These are phyloP conservation scores for Podospora tetraspora DNA, from an alignment of 495 filamentous ascomycete genomes.

Conservation along the genomic window DNA sequence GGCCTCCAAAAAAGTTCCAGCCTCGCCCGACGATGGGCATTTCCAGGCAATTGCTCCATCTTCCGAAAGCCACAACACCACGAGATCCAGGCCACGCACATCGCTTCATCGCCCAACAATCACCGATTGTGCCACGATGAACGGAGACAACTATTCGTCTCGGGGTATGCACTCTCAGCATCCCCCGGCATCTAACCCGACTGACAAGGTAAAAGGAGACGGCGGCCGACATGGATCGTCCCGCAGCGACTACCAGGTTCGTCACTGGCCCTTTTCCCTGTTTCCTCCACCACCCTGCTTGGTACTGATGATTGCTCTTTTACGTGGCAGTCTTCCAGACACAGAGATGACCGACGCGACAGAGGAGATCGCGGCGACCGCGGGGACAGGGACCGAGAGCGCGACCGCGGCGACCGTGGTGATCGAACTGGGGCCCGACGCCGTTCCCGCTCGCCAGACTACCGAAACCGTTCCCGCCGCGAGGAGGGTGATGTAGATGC, in stretches of 20 bases:
- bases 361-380: conserved; percentile 46
- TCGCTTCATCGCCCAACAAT: conserved; percentile 12
- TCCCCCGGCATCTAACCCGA: conserved; percentile 16
- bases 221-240: conserved; percentile 61
- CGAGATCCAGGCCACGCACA: conserved; percentile 2
- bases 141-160: conserved; percentile 79
- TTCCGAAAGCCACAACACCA: not conserved
- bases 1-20: conserved; percentile 34
- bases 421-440: conserved; percentile 56
- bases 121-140: conserved; percentile 54
- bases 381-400: conserved; percentile 46
- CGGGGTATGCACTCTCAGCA: conserved; percentile 53
- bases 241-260: conserved; percentile 64
- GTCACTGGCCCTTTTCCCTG: conserved; percentile 16
- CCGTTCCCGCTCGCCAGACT: conserved; percentile 69
- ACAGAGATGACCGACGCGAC: not conserved
- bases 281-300: not conserved
- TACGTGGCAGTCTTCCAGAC: conserved; percentile 23
- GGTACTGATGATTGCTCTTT: conserved; percentile 1
- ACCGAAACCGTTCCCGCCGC: conserved; percentile 51
- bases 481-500: conserved; percentile 72
- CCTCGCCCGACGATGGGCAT: conserved; percentile 26
- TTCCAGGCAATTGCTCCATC: conserved; percentile 2
- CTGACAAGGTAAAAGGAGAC: conserved; percentile 40
- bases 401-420: conserved; percentile 44